Conservation (phyloP, 768 basidiomycete genomes). For the Rubroboletus pulcherrimus region DNA sequence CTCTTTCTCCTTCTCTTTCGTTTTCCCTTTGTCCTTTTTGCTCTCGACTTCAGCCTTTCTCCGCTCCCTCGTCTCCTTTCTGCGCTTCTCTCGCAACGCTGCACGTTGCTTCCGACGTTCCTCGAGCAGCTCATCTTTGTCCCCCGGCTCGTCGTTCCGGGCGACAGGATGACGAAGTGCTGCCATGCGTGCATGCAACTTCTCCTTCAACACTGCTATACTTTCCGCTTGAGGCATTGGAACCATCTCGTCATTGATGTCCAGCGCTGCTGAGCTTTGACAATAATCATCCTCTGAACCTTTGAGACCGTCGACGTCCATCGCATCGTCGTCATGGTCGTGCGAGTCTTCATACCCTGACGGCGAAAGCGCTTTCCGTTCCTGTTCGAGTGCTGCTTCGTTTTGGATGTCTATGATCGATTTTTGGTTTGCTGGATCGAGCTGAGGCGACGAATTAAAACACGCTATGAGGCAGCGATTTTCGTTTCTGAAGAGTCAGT, state of each 20-base stretch:
- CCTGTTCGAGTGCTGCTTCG: conserved; percentile 38
- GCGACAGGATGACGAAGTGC: conserved; percentile 50
- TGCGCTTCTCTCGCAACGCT: conserved; percentile 76
- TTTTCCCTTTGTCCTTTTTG: conserved; percentile 48
- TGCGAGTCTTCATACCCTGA: conserved; percentile 28
- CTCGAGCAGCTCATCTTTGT: conserved; percentile 79
- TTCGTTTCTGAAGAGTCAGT: neutral
- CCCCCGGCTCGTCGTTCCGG: conserved; percentile 43
- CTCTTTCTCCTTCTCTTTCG: conserved; percentile 47
- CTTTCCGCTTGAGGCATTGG: conserved; percentile 67
- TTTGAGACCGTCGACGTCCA: conserved; percentile 32
- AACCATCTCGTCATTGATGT: conserved; percentile 34
- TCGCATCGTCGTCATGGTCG: conserved; percentile 19
- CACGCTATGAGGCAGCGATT: neutral
- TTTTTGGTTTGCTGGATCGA: conserved; percentile 90
- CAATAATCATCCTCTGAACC: conserved; percentile 18
- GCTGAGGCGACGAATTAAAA: conserved; percentile 41
- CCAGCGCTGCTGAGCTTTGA: neutral
- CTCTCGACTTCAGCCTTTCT: conserved; percentile 61
- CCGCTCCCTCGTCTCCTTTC: conserved; percentile 85
- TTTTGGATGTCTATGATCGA: conserved; percentile 70
- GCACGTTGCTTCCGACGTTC: conserved; percentile 75
- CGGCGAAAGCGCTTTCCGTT: conserved; percentile 28
- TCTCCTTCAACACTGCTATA: conserved; percentile 62
- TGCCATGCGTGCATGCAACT: conserved; percentile 72